Base-by-base conservation (phyloP, 1,284 basidiomycete species). In the Microbotryum silenes-acaulis region DNA sequence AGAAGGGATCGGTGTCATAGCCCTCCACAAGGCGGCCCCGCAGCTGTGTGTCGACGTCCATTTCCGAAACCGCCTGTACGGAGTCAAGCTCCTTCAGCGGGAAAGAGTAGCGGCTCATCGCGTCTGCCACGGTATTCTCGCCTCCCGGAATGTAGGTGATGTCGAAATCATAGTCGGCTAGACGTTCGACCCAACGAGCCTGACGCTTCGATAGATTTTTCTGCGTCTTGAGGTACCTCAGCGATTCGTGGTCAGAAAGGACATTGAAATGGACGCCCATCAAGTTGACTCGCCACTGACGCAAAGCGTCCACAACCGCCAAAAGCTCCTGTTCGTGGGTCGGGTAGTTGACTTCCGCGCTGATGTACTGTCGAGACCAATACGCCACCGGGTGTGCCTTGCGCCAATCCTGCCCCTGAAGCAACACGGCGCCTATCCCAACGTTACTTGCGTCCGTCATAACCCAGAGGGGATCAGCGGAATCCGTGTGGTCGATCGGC, bases 191-290 rank as follows among this genome's bases (percentile, higher is more conserved):
- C 57, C 62, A 60, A 0, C 49, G 49, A 27, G 59, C 59, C n/a
- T 61, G 59, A 8, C 59, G 33, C 42, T 56, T 51, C 2, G 54
- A 0, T 77, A 79, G 0, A 78, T 70, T 0, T 71, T 70, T 0
- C 54, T 81, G 78, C 0, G 63, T 66, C 2, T 67, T 3, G 51
- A 81, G 78, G 57, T 76, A 73, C 42, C 78, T 71, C 0, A 81
- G 69, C 0, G 76, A 79, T 0, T 68, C 52, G 60, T 81, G 79
- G 60, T 80, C 77, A 0, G 77, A 78, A 51, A 73, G 74, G 1
- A 80, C 68, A 0, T 57, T 53, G 48, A 80, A 74, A 0, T 58
- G 69, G 0, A 61, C 48, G 0, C 77, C 78, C 4, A 60, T 29
- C n/a, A 67, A 42, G 20, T 66, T 54, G 4, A 54, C 44, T 27